Percentiles rank a stretch among this genome's conserved stretches.
Conservation (phyloP, 2,329 filamentous ascomycete species). For the Lojkania enalia region DNA sequence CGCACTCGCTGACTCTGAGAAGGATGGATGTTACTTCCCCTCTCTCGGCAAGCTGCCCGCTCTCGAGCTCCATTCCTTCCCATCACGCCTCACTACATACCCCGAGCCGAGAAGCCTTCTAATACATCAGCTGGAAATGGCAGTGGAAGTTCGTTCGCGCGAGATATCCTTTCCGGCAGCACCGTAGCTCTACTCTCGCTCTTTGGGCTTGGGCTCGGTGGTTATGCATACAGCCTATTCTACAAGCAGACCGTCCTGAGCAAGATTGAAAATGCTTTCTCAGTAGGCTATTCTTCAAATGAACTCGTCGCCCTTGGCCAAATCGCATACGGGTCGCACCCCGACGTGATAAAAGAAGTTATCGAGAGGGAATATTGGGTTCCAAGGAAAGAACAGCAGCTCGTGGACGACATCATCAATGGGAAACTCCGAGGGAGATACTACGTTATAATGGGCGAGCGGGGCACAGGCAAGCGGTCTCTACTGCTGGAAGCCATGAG, state of each 20-base stretch:
- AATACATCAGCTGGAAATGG: slow-evolving; percentile 3
- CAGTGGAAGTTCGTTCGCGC: slow-evolving; percentile 33
- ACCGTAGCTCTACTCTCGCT: slow-evolving; percentile 41
- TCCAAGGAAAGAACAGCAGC: slow-evolving; percentile 74
- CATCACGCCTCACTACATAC: neutral
- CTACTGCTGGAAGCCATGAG: slow-evolving; percentile 95
- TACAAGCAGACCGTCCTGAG: slow-evolving; percentile 35
- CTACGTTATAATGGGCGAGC: slow-evolving; percentile 88
- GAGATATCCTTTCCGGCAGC: slow-evolving; percentile 40
- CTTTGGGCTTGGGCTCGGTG: slow-evolving; percentile 36
- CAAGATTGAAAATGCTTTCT: slow-evolving; percentile 42
- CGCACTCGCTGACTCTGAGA: slow-evolving; percentile 16
- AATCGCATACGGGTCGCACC: slow-evolving; percentile 32
- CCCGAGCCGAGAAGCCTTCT: neutral
- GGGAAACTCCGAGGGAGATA: slow-evolving; percentile 79
- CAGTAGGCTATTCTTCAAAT: slow-evolving; percentile 38
- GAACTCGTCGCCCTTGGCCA: slow-evolving; percentile 37
- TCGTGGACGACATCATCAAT: slow-evolving; percentile 78
- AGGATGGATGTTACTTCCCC: slow-evolving; percentile 38
- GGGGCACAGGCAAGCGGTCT: slow-evolving; percentile 92
- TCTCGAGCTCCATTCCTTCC: slow-evolving; percentile 19
- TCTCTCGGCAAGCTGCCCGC: slow-evolving; percentile 25
- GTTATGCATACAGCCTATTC: slow-evolving; percentile 39
- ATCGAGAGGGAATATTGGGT: slow-evolving; percentile 73
- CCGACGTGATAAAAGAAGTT: slow-evolving; percentile 31